Evolutionary conservation across 306 rosid genomes (phyloP), one percentile per base, ranked within the genome.

Genomic region (Cicer yamashitae): DNA sequence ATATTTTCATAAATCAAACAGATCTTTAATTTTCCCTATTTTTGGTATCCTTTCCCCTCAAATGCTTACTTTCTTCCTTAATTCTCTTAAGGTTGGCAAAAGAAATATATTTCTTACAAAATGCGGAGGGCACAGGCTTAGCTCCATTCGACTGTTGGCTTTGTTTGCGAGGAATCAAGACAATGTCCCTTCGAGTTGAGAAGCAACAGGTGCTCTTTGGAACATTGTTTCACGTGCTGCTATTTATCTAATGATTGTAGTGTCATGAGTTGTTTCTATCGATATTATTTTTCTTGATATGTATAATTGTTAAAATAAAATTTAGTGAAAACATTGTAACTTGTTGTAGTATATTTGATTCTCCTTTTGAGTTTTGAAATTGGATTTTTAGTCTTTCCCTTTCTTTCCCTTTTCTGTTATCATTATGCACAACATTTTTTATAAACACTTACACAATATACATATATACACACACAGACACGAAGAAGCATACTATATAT

Each of bases 131-230:
- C 74, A 85, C 96, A 52, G 98, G 94, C 67, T 85, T 94, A 77
- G 96, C 98, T 79, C 98, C 97, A 57, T 87, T 89, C 83, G 96
- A 91, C 80, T 94, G 96, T 74, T 94, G 94, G 94, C 84, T 90
- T 17, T 91, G 97, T 80, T 77, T 91, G 77, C 81, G 94, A 79
- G 97, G 97, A 78, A 83, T 94, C 67, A 94, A 94, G 89, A 94
- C 97, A 25, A 87, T 94, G 94, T 88, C 93, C 79, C 89, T 94
- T 39, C 88, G 97, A 67, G 78, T 94, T 77, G 96, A 94, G 82
- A 91, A 89, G 90, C 97, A 94, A 71, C 97, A 94, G 97, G 98
- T 94, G 76, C 79, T 13, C 53, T 70, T 82, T 82, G 59, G 56
- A 56, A 71, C 85, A 45, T 80, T 18, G 53, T 72, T 59, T 34